phyloP scores from a whole-genome alignment of 768 basidiomycete genomes.

The Serendipita sp. region DNA sequence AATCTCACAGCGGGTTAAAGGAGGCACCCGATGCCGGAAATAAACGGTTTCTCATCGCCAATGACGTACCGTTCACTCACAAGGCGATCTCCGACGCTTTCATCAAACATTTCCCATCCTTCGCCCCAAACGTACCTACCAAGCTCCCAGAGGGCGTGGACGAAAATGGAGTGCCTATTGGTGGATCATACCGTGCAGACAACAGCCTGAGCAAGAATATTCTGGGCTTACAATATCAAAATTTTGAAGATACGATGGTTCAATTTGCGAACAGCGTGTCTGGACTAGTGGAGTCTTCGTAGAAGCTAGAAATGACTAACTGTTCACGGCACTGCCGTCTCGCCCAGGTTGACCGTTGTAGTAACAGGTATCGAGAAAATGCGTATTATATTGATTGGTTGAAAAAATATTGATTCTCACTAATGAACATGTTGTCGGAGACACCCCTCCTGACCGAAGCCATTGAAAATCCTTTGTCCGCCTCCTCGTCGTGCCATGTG shows the following conservation, averaged over 20 bases:
- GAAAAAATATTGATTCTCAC: too few relatives aligned
- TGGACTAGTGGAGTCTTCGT: not conserved
- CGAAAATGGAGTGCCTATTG: not conserved
- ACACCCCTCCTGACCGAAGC: too few relatives aligned
- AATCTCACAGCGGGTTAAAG: not conserved
- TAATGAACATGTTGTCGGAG: too few relatives aligned
- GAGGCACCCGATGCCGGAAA: not conserved
- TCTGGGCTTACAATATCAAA: not conserved
- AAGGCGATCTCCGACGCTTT: not conserved
- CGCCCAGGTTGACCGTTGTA: too few relatives aligned
- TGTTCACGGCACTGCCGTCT: too few relatives aligned
- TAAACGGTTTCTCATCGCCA: not conserved
- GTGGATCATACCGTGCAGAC: not conserved
- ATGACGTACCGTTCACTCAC: not conserved
- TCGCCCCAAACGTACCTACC: not conserved
- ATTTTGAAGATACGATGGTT: conserved; percentile 5
- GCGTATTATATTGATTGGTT: too few relatives aligned
- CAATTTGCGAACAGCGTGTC: not conserved
- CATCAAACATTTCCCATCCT: not conserved
- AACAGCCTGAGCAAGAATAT: not conserved
- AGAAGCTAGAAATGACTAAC: too few relatives aligned
- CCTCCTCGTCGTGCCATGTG: too few relatives aligned
- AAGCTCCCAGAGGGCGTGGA: not conserved
- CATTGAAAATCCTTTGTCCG: too few relatives aligned
- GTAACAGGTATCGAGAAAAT: too few relatives aligned